Conservation (phyloP, 2,329 filamentous ascomycete genomes). For the Cordyceps militaris region DNA sequence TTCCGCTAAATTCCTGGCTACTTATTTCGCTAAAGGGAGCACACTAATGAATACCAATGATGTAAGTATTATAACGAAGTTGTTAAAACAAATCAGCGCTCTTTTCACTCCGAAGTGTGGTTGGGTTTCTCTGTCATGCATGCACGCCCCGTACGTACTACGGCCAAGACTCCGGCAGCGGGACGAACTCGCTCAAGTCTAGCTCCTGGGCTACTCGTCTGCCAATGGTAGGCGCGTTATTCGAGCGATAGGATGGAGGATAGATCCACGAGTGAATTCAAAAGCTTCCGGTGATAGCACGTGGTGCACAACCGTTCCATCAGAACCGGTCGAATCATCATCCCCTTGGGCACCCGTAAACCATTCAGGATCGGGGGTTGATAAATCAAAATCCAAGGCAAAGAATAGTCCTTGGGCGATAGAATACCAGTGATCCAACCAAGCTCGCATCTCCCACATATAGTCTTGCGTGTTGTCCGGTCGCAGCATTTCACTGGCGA, state of each 20-base stretch:
- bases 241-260: neutral
- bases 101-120: neutral
- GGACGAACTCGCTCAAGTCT: no score
- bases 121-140: neutral
- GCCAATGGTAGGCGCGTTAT: no score
- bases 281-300: neutral
- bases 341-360: constrained; percentile 16
- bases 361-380: constrained; percentile 22
- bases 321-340: neutral
- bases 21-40: neutral
- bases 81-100: neutral
- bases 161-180: no score
- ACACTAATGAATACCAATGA: neutral
- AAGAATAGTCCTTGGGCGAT: constrained; percentile 23
- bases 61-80: neutral
- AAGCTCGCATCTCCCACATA: constrained; percentile 21
- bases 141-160: no score
- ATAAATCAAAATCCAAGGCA: constrained; percentile 2
- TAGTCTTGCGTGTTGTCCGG: constrained; percentile 13
- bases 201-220: no score
- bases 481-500: constrained; percentile 23
- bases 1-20: neutral
- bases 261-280: neutral
- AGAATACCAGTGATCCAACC: constrained; percentile 25
- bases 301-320: constrained; percentile 4